Conservation (phyloP, 768 basidiomycete species). For the Fomitopsis pulvina region DNA sequence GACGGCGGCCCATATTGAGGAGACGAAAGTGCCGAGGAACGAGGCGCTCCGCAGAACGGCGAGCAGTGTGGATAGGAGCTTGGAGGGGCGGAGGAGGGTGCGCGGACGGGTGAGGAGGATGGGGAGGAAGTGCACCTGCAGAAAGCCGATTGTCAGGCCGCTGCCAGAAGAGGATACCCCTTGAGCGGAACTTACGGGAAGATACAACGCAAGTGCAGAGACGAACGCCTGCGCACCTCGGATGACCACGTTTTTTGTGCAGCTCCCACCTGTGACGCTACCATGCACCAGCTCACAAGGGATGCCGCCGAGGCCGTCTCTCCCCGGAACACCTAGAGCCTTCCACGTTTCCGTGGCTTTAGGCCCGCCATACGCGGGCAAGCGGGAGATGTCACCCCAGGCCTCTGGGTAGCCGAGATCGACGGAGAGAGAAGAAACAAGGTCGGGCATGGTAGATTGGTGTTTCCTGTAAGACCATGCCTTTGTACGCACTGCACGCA, state of each 20-base stretch:
- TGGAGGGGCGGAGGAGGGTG: conserved; percentile 39
- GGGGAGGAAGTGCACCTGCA: conserved; percentile 66
- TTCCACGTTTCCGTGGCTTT: conserved; percentile 50
- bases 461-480: conserved; percentile 54
- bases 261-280: conserved; percentile 47
- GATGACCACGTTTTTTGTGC: conserved; percentile 49
- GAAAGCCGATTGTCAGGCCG: not conserved
- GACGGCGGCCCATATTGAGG: conserved; percentile 63
- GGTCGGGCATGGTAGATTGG: conserved; percentile 30
- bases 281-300: conserved; percentile 76
- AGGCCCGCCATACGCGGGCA: conserved; percentile 60
- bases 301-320: conserved; percentile 57
- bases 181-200: conserved; percentile 46
- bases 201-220: conserved; percentile 58
- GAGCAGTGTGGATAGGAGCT: conserved; percentile 34
- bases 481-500: conserved; percentile 47
- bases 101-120: conserved; percentile 53
- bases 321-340: conserved; percentile 41
- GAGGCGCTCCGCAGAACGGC: conserved; percentile 58
- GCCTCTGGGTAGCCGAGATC: conserved; percentile 52
- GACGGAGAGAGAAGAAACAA: conserved; percentile 40
- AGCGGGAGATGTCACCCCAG: conserved; percentile 54
- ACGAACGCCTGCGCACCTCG: conserved; percentile 52
- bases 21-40: conserved; percentile 68
- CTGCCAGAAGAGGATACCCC: not conserved